Evolutionary conservation across 1,284 basidiomycete species (phyloP), one percentile per base, ranked within the genome.

Genomic region (Trametes hirsuta): DNA sequence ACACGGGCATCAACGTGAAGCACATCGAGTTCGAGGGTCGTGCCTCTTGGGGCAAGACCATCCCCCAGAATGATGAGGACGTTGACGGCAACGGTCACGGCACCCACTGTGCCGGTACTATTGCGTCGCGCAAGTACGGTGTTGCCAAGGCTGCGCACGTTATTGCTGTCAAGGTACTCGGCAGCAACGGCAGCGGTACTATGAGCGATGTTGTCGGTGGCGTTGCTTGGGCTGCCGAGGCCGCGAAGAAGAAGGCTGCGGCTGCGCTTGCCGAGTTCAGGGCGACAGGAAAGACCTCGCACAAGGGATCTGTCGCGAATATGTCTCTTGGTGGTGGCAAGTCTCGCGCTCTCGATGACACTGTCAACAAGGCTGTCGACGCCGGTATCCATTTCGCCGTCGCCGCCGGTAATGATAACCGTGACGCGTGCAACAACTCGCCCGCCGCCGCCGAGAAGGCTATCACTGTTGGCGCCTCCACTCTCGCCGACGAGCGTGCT

Each of bases 291-390:
- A 74, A 71, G 72, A 74, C 75, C 15, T 68, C 66, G 49, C 74
- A 76, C 70, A 96, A 95, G 81, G 97, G 97, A 40, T 97, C 95
- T 41, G 96, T 98, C 66, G 95, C 93, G 63, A 98, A 97, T 84
- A 98, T 99, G 97, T 94, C 90, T 73, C 89, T 99, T 55, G 97
- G 97, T 66, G 97, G 97, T 72, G 94, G 94, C 68, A 97, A 95
- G 81, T 95, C 94, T n/a, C 83, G 81, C 42, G 85, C 93, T 46
- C 84, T 98, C 58, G 94, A 99, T 70, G 82, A 84, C 40, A 87
- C 91, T 50, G 94, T 99, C 63, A 88, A 98, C 78, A 82, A 80
- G 54, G 95, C 96, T 55, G 94, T 97, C 57, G 83, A 85, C 30
- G 69, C 74, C 47, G 97, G 97, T 54, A 83, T 99, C 58, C 94